Conservation (phyloP, 2,329 filamentous ascomycete species). For the Leptographium flavum region DNA sequence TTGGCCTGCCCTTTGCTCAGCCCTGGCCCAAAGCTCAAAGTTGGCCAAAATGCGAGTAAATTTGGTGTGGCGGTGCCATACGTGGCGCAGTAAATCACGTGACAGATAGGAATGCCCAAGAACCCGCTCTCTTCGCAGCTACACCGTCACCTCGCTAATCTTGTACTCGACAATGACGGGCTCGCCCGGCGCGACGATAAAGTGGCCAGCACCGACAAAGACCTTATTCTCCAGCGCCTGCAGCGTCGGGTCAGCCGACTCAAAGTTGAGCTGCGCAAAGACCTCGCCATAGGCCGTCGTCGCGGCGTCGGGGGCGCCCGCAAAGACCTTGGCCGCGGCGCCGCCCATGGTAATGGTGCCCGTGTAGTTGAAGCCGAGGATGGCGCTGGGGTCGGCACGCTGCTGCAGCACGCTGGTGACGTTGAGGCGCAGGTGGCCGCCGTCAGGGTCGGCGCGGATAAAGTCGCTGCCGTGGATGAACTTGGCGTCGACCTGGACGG, state of each 20-base stretch:
- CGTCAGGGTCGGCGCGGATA: slow-evolving; percentile 23
- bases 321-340: slow-evolving; percentile 19
- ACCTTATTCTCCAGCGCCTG: slow-evolving; percentile 23
- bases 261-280: slow-evolving; percentile 23
- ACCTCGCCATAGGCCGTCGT: slow-evolving; percentile 24
- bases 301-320: slow-evolving; percentile 19
- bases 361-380: slow-evolving; percentile 23
- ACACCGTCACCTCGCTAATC: slow-evolving; percentile 23
- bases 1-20: too few relatives aligned
- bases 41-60: too few relatives aligned
- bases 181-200: slow-evolving; percentile 25
- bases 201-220: slow-evolving; percentile 26
- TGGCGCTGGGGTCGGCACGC: slow-evolving; percentile 15
- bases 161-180: slow-evolving; percentile 27
- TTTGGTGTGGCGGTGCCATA: too few relatives aligned
- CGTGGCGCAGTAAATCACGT: too few relatives aligned
- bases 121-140: neutral
- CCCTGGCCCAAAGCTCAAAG: too few relatives aligned
- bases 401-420: slow-evolving; percentile 23
- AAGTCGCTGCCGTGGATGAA: slow-evolving; percentile 26
- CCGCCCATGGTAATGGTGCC: slow-evolving; percentile 20
- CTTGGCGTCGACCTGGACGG: slow-evolving; percentile 21
- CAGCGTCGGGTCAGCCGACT: slow-evolving; percentile 21
- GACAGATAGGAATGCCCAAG: too few relatives aligned
- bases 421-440: slow-evolving; percentile 22